Conservation (phyloP, 306 rosid genomes). For the Begonia masoniana region DNA sequence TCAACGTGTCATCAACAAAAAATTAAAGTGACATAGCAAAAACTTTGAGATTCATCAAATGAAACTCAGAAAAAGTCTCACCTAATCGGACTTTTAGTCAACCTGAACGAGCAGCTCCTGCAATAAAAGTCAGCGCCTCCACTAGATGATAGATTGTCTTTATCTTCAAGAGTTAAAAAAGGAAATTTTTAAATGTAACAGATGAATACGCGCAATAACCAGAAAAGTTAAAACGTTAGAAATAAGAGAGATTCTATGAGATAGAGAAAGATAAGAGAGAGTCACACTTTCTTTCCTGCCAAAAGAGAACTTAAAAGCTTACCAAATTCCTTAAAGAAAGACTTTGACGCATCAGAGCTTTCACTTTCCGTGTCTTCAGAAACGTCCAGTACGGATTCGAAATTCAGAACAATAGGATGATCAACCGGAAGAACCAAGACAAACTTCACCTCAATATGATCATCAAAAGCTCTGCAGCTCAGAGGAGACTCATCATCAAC, state of each 20-base stretch:
- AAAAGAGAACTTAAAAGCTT: constrained; percentile 6
- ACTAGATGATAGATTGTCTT: constrained; percentile 25
- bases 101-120: constrained; percentile 45
- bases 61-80: constrained; percentile 7
- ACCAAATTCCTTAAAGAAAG: constrained; percentile 52
- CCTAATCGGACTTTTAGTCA: constrained; percentile 59
- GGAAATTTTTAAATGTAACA: too few relatives aligned
- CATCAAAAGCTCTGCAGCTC: constrained; percentile 34
- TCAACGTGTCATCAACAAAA: too few relatives aligned
- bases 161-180: constrained; percentile 25
- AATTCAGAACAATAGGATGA: constrained; percentile 42
- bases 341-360: constrained; percentile 13
- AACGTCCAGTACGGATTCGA: constrained; percentile 23
- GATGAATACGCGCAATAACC: too few relatives aligned
- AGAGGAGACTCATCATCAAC: constrained; percentile 49
- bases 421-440: constrained; percentile 69
- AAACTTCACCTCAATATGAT: constrained; percentile 74
- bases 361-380: constrained; percentile 13
- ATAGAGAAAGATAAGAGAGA: constrained; percentile 1
- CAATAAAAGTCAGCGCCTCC: constrained; percentile 62
- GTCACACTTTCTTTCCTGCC: background rate
- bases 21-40: background rate
- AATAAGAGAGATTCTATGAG: too few relatives aligned
- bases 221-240: too few relatives aligned
- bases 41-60: background rate